These are phyloP conservation scores for Saccharomyces hybrid DNA, from an alignment of 1,139 yeast genomes.

Conservation along the genomic window DNA sequence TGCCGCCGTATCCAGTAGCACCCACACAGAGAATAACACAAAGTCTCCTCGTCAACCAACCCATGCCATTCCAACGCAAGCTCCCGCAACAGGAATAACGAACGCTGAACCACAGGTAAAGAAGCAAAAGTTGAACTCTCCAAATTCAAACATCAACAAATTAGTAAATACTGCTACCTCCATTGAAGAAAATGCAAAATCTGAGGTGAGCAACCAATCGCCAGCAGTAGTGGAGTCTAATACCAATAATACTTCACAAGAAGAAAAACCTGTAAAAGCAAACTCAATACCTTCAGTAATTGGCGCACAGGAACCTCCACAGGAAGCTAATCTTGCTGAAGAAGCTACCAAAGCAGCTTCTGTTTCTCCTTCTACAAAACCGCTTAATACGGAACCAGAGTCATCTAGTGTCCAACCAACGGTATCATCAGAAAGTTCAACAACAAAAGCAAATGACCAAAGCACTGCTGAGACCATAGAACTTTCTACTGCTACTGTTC, in stretches of 20 bases:
- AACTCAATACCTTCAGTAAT: background rate
- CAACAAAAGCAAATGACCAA: background rate
- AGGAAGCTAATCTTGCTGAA: background rate
- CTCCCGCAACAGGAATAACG: slow-evolving; percentile 1
- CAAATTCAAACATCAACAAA: slow-evolving; percentile 5
- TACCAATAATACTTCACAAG: background rate
- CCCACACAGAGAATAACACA: background rate
- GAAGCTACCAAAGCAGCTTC: background rate
- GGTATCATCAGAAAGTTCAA: background rate
- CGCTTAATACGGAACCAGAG: background rate
- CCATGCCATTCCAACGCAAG: background rate
- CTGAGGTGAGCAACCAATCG: background rate
- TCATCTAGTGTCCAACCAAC: background rate
- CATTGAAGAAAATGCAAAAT: background rate
- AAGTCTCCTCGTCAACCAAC: background rate
- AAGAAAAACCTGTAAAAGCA: background rate
- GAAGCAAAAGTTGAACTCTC: slow-evolving; percentile 5
- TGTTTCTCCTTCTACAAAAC: background rate
- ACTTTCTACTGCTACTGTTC: background rate
- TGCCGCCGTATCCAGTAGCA: slow-evolving; percentile 23
- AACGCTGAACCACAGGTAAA: slow-evolving; percentile 1
- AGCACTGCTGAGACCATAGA: background rate
- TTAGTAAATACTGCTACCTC: slow-evolving; percentile 5
- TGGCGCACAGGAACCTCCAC: background rate
- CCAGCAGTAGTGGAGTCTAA: background rate